Percentiles rank a stretch among this genome's conserved stretches.
These are phyloP conservation scores for Flaveria brownii DNA, from an alignment of 129 eudicot genomes.

Conservation along the genomic window DNA sequence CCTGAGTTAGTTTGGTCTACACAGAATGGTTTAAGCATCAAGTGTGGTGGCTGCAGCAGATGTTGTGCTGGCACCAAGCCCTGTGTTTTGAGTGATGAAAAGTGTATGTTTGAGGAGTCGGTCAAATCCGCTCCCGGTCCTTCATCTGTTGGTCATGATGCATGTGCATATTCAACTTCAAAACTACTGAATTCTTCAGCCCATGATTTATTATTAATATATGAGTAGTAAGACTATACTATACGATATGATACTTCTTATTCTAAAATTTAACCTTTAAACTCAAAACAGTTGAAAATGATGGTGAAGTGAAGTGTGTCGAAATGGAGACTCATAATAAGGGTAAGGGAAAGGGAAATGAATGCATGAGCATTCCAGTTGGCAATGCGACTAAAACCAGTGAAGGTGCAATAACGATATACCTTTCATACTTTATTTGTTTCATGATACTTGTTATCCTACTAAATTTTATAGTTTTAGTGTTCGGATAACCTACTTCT, in stretches of 20 bases:
- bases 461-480: background rate
- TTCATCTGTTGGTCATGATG: conserved; percentile 2
- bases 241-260: too few species aligned
- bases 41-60: conserved; percentile 39
- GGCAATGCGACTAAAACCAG: conserved; percentile 7
- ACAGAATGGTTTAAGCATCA: conserved; percentile 51
- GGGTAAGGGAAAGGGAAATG: conserved; percentile 20
- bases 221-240: background rate
- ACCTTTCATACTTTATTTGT: background rate
- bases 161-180: conserved; percentile 10
- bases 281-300: conserved; percentile 18
- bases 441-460: background rate
- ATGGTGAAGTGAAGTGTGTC: conserved; percentile 18
- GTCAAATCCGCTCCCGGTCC: background rate
- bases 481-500: conserved; percentile 2
- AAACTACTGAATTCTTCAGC: background rate
- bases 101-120: background rate
- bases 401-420: conserved; percentile 2
- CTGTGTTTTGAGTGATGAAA: conserved; percentile 31
- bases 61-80: conserved; percentile 31
- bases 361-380: conserved; percentile 10
- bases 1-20: conserved; percentile 78
- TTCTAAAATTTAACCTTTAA: background rate
- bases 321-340: conserved; percentile 2
- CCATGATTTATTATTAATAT: background rate